Base-by-base conservation (phyloP, 495 filamentous ascomycete genomes). In the Halenospora varia region DNA sequence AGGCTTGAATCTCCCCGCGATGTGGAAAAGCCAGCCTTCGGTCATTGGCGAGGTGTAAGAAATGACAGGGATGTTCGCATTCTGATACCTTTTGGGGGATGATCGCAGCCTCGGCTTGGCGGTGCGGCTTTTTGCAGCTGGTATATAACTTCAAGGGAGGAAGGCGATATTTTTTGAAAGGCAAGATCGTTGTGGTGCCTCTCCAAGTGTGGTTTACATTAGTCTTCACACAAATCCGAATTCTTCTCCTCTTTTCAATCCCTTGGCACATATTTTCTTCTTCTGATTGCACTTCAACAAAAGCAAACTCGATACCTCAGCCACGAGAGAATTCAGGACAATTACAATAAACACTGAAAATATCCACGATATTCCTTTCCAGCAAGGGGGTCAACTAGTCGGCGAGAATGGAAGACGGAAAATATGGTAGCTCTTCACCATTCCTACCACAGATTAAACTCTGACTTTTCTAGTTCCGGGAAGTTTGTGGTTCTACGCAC, bases 401-500 rank as follows among this genome's bases (percentile, higher is more conserved):
- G n/a, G n/a, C n/a, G n/a, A 66, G 10, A 9, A 76, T 74, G 71
- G 68, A 71, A 47, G 57, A 68, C 48, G 74, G 73, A 22, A 46
- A 72, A 58, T 63, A 68, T 48, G 71, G 71, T 70, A n/a, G 63
- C 29, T 56, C n/a, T 29, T 10, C 22, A 25, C 57, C 18, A 17
- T 41, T 15, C 18, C 15, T 19, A 23, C 47, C 51, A 0, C 22
- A 17, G 0, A 3, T 6, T 25, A 25, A 22, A 15, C 49, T 15
- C 20, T 29, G 10, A 58, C 42, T 24, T 10, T 26, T 39, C 1
- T 42, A 77, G 77, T 79, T 44, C 57, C 69, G 10, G 75, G 71
- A 17, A 88, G 82, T 62, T 65, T 83, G 41, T 90, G 81, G 79
- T 84, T 82, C 67, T 90, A 89, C 71, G 86, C 84, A 17, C 88